Evolutionary conservation across 2,329 filamentous ascomycete species (phyloP), one percentile per base, ranked within the genome.

Genomic region (Seiridium unicorne): DNA sequence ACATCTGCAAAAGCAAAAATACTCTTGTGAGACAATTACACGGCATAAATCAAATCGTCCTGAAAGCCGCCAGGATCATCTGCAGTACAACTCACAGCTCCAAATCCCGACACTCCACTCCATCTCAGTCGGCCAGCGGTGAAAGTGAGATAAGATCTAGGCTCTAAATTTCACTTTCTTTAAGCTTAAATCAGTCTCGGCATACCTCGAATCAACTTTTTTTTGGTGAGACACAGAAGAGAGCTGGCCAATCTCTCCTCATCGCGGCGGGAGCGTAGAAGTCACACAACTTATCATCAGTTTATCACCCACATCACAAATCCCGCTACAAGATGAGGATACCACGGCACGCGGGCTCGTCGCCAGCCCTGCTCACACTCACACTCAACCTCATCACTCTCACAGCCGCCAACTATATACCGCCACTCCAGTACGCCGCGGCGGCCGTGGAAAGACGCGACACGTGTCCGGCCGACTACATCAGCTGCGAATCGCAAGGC

Each of bases 401-500:
- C 13, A 48, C 53, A 7, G 31, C 18, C 31, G 58, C 61, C 18
- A 53, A 62, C 38, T 60, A 60, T 49, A 13, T 56, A n/a, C 59
- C 54, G 51, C 61, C 65, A 53, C 51, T 66, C 44, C 61, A 66
- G 35, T 73, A 66, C 53, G 65, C 62, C 10, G 61, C 66, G 44
- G 66, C 64, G 13, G 60, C 66, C n/a, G 62, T 68, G 38, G 67
- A 64, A 36, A 65, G 59, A 60, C 68, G 72, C 59, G 68, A 66
- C 32, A 68, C 73, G 56, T 85, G 83, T 61, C 79, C 81, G 6
- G 72, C 74, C 55, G 76, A 82, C 65, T 84, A 79, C 61, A 83
- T 78, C 68, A 80, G 77, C 60, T 86, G 83, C 69, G 77, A 81
- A 26, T 68, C 76, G 62, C 72, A 79, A 55, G 82, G 82, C 7